Evolutionary conservation across 2,329 filamentous ascomycete species (phyloP).

Genomic region (Botrytis deweyae): DNA sequence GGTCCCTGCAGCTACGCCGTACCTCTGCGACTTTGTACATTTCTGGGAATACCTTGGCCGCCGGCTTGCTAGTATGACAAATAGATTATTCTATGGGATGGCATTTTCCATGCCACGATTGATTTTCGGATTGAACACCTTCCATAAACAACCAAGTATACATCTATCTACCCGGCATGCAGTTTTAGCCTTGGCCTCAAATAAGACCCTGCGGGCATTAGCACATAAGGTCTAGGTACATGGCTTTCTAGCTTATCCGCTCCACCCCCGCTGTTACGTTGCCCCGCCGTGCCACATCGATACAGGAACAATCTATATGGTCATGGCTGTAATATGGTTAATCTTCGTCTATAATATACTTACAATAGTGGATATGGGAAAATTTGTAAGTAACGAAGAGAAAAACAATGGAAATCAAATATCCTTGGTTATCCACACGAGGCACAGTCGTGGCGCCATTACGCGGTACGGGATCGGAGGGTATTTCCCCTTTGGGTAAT

Average conservation of each 20-base stretch:
- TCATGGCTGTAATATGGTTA: neutral
- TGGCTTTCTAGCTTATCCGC: neutral
- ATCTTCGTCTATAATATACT: neutral
- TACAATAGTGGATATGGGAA: neutral
- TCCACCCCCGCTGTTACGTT: conserved; percentile 12
- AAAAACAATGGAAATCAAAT: neutral
- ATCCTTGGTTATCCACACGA: neutral
- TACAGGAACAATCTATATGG: conserved; percentile 8
- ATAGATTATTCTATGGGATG: conserved; percentile 11
- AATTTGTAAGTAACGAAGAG: neutral
- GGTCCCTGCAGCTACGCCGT: neutral
- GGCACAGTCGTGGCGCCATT: conserved; percentile 11
- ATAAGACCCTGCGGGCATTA: conserved; percentile 4
- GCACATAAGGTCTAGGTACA: neutral
- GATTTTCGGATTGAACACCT: neutral
- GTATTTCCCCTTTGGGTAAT: neutral
- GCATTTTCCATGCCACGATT: conserved; percentile 4
- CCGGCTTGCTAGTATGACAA: conserved; percentile 8
- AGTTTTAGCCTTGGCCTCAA: neutral
- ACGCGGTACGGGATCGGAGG: neutral
- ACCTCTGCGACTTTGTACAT: neutral
- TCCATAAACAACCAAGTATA: neutral
- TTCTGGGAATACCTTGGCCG: neutral
- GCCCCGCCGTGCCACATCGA: neutral
- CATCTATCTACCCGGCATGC: conserved; percentile 5